Evolutionary conservation across 2,329 filamentous ascomycete species (phyloP).

Genomic region (Cordyceps militaris): DNA sequence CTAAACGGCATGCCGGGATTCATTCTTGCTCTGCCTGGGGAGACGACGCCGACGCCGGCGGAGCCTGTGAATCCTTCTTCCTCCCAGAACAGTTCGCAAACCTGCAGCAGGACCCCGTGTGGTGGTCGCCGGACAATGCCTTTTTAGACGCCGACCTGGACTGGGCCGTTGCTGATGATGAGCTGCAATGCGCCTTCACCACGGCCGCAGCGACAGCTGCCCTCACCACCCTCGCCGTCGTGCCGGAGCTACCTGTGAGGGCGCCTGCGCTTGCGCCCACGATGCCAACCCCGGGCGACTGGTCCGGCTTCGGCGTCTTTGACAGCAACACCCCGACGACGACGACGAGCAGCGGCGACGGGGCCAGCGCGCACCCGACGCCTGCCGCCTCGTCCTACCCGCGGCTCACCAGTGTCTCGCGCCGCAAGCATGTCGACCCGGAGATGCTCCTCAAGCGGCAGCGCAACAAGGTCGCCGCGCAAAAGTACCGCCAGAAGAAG

Average conservation of each 20-base stretch:
- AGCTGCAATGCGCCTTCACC: not conserved
- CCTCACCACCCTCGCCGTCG: not conserved
- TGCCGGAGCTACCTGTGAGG: not conserved
- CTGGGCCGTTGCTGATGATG: constrained; percentile 1
- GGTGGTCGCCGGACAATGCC: not conserved
- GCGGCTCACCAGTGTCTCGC: not conserved
- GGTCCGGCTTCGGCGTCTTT: constrained; percentile 9
- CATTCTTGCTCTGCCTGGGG: constrained; percentile 7
- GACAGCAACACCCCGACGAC: not conserved
- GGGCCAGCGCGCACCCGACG: not conserved
- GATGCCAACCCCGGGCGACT: not conserved
- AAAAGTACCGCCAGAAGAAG: constrained; percentile 57
- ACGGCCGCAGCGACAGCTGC: not conserved
- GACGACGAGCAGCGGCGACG: not conserved
- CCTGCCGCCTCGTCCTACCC: not conserved
- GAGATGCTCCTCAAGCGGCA: constrained; percentile 41
- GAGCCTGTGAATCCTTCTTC: not conserved
- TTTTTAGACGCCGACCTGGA: constrained; percentile 1
- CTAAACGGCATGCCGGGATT: not conserved
- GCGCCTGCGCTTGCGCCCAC: not conserved
- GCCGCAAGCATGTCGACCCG: constrained; percentile 1
- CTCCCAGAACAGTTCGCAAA: not conserved
- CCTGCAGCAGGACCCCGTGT: not conserved
- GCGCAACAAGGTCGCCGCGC: constrained; percentile 56
- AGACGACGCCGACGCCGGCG: not conserved